Evolutionary conservation across 1,284 basidiomycete genomes (phyloP).

Genomic region (Stygiomarasmius scandens): DNA sequence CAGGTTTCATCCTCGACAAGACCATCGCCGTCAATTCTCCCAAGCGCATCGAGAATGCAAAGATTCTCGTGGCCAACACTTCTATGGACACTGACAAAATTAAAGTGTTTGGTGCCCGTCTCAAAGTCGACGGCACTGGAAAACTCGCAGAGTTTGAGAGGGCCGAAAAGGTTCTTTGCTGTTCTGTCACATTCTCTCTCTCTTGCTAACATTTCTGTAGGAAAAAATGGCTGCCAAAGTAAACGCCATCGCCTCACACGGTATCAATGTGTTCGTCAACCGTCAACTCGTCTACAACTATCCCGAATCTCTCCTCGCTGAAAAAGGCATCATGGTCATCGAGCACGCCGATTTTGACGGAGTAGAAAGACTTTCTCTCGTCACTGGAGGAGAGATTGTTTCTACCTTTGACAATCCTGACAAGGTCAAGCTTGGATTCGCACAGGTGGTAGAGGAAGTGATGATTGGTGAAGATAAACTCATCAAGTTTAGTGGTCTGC

Average conservation of each 20-base stretch:
- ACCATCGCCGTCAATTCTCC: constrained; percentile 94
- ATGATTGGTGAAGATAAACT: constrained; percentile 99
- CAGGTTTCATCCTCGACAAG: constrained; percentile 98
- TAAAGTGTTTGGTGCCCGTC: constrained; percentile 96
- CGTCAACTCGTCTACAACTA: constrained; percentile 99
- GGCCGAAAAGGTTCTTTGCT: constrained; percentile 74
- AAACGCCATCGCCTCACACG: constrained; percentile 90
- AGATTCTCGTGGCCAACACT: constrained; percentile 97
- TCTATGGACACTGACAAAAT: constrained; percentile 99
- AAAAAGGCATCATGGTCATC: constrained; percentile 94
- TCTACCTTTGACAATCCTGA: constrained; percentile 95
- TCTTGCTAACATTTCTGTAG: constrained; percentile 37
- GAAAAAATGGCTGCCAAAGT: constrained; percentile 99
- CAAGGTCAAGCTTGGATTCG: constrained; percentile 89
- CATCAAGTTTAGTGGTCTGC: constrained; percentile 97
- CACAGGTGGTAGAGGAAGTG: constrained; percentile 96
- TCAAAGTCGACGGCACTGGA: constrained; percentile 94
- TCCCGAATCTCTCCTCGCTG: constrained; percentile 92
- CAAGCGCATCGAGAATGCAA: constrained; percentile 93
- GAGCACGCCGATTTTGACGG: constrained; percentile 93
- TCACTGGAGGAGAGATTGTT: constrained; percentile 97
- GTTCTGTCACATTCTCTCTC: not conserved
- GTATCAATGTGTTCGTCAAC: constrained; percentile 98
- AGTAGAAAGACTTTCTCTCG: constrained; percentile 93
- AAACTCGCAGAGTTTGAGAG: constrained; percentile 98